Evolutionary conservation across 768 basidiomycete genomes (phyloP).

Genomic region (Macrolepiota albuminosa): DNA sequence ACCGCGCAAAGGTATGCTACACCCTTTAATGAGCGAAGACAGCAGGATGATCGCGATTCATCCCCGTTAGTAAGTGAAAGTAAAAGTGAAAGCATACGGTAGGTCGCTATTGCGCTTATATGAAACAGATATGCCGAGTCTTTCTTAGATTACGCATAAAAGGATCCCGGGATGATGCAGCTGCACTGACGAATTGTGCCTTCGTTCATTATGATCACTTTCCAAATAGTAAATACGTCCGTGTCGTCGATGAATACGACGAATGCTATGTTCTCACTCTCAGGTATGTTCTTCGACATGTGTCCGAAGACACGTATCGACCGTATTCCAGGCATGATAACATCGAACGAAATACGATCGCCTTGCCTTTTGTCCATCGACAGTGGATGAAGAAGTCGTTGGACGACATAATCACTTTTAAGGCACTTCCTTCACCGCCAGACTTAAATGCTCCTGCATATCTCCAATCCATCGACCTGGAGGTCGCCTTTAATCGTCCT

Average conservation of each 20-base stretch:
- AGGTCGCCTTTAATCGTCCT: constrained; percentile 60
- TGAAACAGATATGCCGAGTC: constrained; percentile 7
- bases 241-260: constrained; percentile 71
- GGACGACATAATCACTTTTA: constrained; percentile 70
- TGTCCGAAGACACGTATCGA: background rate
- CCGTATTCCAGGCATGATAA: constrained; percentile 61
- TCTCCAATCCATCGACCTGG: constrained; percentile 76
- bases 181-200: constrained; percentile 79
- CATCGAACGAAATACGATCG: constrained; percentile 68
- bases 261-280: constrained; percentile 66
- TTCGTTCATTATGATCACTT: constrained; percentile 82
- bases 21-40: constrained; percentile 46
- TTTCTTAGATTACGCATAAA: constrained; percentile 49
- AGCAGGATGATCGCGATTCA: constrained; percentile 34
- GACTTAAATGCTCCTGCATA: constrained; percentile 51
- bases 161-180: constrained; percentile 53
- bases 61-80: constrained; percentile 22
- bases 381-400: constrained; percentile 89
- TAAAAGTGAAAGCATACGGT: constrained; percentile 25
- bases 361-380: constrained; percentile 73
- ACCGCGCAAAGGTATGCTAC: constrained; percentile 49
- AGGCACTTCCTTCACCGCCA: constrained; percentile 51
- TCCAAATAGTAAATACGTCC: constrained; percentile 62
- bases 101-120: background rate
- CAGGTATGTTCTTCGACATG: constrained; percentile 42